Evolutionary conservation across 345 rosid species (phyloP), one percentile per base, ranked within the genome.

Genomic region (Corchorus olitorius): DNA sequence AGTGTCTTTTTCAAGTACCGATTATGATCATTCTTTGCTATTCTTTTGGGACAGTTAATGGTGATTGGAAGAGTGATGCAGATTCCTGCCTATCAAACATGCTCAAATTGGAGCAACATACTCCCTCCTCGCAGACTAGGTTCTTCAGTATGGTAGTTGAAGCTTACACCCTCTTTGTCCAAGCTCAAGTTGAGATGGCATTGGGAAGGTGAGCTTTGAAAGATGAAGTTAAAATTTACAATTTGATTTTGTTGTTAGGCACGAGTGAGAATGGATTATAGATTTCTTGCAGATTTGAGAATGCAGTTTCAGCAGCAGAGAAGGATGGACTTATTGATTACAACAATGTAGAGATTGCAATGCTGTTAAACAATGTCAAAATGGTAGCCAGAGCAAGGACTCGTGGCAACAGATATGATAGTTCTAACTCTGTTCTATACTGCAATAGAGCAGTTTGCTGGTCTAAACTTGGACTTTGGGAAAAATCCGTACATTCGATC

Each of bases 381-480:
- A 81, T 80, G 81, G 97, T 94, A 62, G 87, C 83, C 7, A 90
- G 81, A 75, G 97, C 97, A 37, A 97, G 98, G 79, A 79, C 81
- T 37, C 90, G 84, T 27, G 99, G 99, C 27, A 94, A 92, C 34
- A 90, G 73, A 50, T 75, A 82, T 66, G 89, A 96, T 77, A 85
- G 70, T 53, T 85, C 76, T 75, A 96, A 87, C 85, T 85, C 97
- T 15, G 92, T 94, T 85, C 88, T 96, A n/a, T 93, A 89, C 60
- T 96, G 98, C 82, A 96, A 96, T 74, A 87, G 98, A 89, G 98
- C 99, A 33, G 93, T 93, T 35, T 96, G 99, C 83, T 96, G 99
- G 99, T 91, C 87, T 76, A 96, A 96, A 80, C 97, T 92, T 3
- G 97, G 97, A 75, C 63, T 78, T 56, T 96, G 95, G 98, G 97